phyloP scores from a whole-genome alignment of 768 basidiomycete genomes.

The Galerina sulciceps region DNA sequence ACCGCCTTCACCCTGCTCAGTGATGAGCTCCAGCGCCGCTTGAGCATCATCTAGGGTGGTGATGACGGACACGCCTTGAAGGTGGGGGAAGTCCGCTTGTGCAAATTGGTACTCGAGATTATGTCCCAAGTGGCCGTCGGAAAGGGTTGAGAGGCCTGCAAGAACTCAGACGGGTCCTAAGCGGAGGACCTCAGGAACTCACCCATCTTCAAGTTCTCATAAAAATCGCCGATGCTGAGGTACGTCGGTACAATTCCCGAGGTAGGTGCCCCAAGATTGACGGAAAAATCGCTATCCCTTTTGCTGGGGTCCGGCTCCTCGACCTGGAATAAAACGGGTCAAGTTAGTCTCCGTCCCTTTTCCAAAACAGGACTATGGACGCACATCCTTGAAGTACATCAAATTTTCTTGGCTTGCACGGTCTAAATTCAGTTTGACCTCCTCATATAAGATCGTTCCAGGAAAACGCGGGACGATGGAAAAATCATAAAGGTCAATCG shows the following conservation, averaged over 20 bases:
- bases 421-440: neutral
- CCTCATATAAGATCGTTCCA: neutral
- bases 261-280: neutral
- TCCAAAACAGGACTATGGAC: neutral
- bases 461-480: neutral
- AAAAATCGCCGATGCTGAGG: slow-evolving; percentile 3
- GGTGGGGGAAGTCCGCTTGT: neutral
- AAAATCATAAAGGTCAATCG: neutral
- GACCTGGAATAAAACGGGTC: neutral
- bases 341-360: no score
- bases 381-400: neutral
- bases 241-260: neutral
- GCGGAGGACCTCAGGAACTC: neutral
- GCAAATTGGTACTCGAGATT: slow-evolving; percentile 3
- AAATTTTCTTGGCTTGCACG: neutral
- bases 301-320: neutral
- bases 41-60: neutral
- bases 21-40: neutral
- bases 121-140: neutral
- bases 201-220: slow-evolving; percentile 3
- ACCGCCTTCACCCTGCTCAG: slow-evolving; percentile 6
- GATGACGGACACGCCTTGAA: neutral
- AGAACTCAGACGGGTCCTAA: no score
- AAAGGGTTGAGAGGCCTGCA: neutral
- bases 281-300: no score